A percentile compares a stretch with the other conserved stretches of the same genome.
Evolutionary conservation across 306 rosid genomes (phyloP).

Genomic region (Pterocarpus santalinus): DNA sequence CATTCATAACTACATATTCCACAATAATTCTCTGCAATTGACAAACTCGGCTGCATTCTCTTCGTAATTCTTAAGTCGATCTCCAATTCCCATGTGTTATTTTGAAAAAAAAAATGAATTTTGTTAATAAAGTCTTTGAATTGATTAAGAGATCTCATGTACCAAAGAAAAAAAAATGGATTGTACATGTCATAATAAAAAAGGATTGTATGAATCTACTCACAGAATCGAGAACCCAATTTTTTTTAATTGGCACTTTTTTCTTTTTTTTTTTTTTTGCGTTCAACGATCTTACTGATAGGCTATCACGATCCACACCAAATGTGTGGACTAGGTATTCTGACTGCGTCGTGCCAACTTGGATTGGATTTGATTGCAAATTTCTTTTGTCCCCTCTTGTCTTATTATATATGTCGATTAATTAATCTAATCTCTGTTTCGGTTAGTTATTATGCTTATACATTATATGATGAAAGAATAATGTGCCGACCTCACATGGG

Average conservation of each 20-base stretch:
- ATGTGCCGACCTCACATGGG: too few relatives aligned
- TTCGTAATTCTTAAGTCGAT: background rate
- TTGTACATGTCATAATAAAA: too few relatives aligned
- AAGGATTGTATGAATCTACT: background rate
- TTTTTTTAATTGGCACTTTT: background rate
- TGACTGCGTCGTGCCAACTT: conserved; percentile 15
- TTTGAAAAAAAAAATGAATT: background rate
- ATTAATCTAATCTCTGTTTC: background rate
- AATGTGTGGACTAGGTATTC: conserved; percentile 23
- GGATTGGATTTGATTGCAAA: background rate
- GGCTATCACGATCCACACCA: conserved; percentile 23
- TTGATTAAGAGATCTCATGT: background rate
- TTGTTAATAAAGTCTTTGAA: background rate
- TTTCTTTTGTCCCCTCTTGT: background rate
- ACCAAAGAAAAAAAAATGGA: background rate
- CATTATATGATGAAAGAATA: too few relatives aligned
- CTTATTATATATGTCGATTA: background rate
- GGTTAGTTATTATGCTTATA: background rate
- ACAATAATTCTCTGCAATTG: background rate
- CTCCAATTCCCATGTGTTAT: background rate
- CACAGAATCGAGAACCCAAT: background rate
- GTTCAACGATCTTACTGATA: background rate
- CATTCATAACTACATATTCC: background rate
- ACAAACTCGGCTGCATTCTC: background rate
- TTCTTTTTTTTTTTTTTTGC: background rate